Percentiles rank a stretch among this genome's conserved stretches.
Evolutionary conservation across 2,329 filamentous ascomycete species (phyloP).

Genomic region (Fusarium siculi): DNA sequence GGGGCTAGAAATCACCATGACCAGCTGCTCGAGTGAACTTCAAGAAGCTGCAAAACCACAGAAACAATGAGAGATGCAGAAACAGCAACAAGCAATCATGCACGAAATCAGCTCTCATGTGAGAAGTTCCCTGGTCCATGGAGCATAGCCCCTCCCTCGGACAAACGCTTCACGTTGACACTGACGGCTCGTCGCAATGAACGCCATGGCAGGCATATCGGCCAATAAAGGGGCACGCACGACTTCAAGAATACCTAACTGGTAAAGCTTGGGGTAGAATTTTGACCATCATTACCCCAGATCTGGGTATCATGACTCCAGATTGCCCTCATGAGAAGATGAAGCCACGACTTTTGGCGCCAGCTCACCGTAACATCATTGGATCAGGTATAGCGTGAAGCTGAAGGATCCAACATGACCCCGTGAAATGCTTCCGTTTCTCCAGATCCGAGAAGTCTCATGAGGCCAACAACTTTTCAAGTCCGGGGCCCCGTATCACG

Average conservation of each 20-base stretch:
- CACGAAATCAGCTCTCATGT: conserved; percentile 3
- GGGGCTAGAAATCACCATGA: conserved; percentile 13
- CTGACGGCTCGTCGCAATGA: conserved; percentile 10
- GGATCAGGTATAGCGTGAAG: conserved; percentile 11
- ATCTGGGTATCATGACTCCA: conserved; percentile 15
- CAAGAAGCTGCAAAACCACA: neutral
- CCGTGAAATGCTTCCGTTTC: conserved; percentile 23
- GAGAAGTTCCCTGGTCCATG: conserved; percentile 29
- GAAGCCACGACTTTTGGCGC: conserved; percentile 16
- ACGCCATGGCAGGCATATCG: conserved; percentile 9
- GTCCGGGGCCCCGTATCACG: conserved; percentile 41
- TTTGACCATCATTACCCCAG: conserved; percentile 15
- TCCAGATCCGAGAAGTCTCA: conserved; percentile 15
- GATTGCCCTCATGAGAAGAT: conserved; percentile 16
- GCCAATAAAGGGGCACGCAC: conserved; percentile 11
- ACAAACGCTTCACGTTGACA: conserved; percentile 19
- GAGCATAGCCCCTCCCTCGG: conserved; percentile 12
- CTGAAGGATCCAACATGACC: conserved; percentile 1
- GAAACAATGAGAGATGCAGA: neutral
- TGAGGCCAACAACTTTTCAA: conserved; percentile 28
- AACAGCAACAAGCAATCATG: conserved; percentile 11
- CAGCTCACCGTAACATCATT: neutral
- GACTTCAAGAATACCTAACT: conserved; percentile 19
- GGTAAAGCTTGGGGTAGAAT: conserved; percentile 11
- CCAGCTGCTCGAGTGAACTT: neutral